Base-by-base conservation (phyloP, 73 alveolate genomes). In the Effrenium voratum region DNA sequence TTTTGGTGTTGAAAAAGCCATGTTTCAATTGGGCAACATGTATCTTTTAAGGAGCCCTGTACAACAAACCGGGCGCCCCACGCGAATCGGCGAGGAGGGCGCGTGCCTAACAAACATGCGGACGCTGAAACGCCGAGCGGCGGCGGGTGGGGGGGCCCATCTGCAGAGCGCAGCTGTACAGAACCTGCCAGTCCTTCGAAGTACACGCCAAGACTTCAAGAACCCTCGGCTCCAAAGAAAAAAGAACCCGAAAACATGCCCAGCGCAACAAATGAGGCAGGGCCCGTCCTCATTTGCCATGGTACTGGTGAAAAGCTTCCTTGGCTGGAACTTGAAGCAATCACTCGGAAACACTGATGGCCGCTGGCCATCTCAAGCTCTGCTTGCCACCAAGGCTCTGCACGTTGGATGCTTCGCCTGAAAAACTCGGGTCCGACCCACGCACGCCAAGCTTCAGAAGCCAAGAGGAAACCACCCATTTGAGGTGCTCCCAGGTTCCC, bases 181-280 rank as follows among this genome's bases (percentile, higher is more conserved):
- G 82, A 22, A 86, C 83, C 94, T 63, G 94, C 94, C 94, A 86
- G 68, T 86, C 94, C 93, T 84, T 30, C 45, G 10, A 60, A n/a
- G n/a, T n/a, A n/a, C n/a, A n/a, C n/a, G n/a, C n/a, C n/a, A n/a
- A n/a, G n/a, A n/a, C n/a, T n/a, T n/a, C 30, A 12, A 55, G 22
- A 55, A 55, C 22, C 68, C 22, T 12, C 12, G 68, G 30, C 12
- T 15, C 68, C 30, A 55, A 55, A 55, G 30, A 55, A 55, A 55
- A 55, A 55, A 55, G 22, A 55, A 55, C 12, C 68, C 12, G 22
- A 55, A 55, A 55, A 55, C 12, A 55, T 12, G 68, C 22, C 40
- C 49, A 34, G 44, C 13, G 8, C 8, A 24, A 60, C 34, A 24
- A 10, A 63, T 63, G 43, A 16, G 43, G n/a, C 75, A 60, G 30